Evolutionary conservation across 768 basidiomycete genomes (phyloP).

Genomic region (Lentinula lateritia): DNA sequence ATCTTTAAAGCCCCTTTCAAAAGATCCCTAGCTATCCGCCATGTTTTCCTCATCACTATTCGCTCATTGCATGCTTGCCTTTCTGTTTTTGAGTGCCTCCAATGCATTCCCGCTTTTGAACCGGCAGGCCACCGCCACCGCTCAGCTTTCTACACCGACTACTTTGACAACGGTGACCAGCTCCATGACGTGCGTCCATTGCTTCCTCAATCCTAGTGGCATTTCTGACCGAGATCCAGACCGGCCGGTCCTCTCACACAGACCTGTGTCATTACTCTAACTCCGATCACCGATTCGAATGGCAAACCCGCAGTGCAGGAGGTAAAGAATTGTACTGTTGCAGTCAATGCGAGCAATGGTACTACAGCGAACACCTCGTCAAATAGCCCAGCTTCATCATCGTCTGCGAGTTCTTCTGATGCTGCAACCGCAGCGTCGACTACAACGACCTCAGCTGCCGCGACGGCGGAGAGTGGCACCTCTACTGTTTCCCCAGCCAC

Average conservation of each 20-base stretch:
- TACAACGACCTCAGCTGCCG: conserved; percentile 44
- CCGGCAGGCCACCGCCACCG: conserved; percentile 20
- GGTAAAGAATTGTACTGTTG: conserved; percentile 45
- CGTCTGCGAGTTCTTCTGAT: conserved; percentile 9
- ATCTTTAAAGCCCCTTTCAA: conserved; percentile 20
- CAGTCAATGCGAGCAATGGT: conserved; percentile 16
- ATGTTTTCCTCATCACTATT: conserved; percentile 34
- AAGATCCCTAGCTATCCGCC: conserved; percentile 13
- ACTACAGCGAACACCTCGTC: conserved; percentile 7
- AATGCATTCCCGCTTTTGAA: conserved; percentile 30
- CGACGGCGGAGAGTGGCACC: conserved; percentile 23
- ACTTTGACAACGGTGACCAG: conserved; percentile 39
- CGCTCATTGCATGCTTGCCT: conserved; percentile 31
- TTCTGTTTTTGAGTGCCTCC: conserved; percentile 26
- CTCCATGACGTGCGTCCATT: conserved; percentile 38
- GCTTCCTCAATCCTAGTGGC: background rate
- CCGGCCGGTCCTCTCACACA: conserved; percentile 45
- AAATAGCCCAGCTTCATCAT: conserved; percentile 1
- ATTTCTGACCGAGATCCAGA: conserved; percentile 25
- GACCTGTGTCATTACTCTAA: conserved; percentile 56
- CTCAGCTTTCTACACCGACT: conserved; percentile 18
- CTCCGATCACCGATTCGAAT: conserved; percentile 42
- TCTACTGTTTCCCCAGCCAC: conserved; percentile 9
- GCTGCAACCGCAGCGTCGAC: conserved; percentile 57
- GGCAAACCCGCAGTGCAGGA: conserved; percentile 48